A percentile compares a stretch with the other conserved stretches of the same genome.
These are phyloP conservation scores for Catenaria anguillulae DNA, from an alignment of 371 early-diverging fungal genomes.

Conservation along the genomic window DNA sequence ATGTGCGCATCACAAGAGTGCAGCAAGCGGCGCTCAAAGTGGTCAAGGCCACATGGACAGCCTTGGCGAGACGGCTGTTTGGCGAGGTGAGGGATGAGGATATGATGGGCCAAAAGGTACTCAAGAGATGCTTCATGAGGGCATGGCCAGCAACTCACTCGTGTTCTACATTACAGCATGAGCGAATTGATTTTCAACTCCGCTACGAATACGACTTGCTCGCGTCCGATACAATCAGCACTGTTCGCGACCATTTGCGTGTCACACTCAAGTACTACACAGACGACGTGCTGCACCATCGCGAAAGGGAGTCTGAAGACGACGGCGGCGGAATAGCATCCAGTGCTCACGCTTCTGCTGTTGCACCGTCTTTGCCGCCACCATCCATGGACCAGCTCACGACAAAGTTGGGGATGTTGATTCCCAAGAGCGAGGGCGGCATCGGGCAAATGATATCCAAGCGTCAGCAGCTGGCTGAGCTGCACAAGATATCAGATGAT, in stretches of 20 bases:
- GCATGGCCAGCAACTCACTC: not conserved
- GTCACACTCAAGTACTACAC: constrained; percentile 3
- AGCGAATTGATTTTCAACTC: constrained; percentile 26
- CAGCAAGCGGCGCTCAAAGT: not conserved
- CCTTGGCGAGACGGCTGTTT: not conserved
- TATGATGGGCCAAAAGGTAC: not conserved
- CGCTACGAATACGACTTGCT: constrained; percentile 26
- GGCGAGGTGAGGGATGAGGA: not conserved
- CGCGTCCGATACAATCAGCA: constrained; percentile 13
- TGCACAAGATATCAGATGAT: not conserved
- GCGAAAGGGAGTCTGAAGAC: not conserved
- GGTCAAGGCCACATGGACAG: not conserved
- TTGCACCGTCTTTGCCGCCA: too few species aligned
- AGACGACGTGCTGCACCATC: not conserved
- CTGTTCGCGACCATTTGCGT: not conserved
- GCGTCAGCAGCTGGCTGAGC: not conserved
- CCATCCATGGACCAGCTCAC: not conserved
- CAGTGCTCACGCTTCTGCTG: not conserved
- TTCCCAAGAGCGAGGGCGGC: not conserved
- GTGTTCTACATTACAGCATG: not conserved
- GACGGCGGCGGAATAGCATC: not conserved
- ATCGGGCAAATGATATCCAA: not conserved
- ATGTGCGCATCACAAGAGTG: not conserved
- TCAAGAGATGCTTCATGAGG: not conserved
- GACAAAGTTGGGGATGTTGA: not conserved